Conservation (phyloP, 2,329 filamentous ascomycete genomes). For the Calonectria hawksworthii region DNA sequence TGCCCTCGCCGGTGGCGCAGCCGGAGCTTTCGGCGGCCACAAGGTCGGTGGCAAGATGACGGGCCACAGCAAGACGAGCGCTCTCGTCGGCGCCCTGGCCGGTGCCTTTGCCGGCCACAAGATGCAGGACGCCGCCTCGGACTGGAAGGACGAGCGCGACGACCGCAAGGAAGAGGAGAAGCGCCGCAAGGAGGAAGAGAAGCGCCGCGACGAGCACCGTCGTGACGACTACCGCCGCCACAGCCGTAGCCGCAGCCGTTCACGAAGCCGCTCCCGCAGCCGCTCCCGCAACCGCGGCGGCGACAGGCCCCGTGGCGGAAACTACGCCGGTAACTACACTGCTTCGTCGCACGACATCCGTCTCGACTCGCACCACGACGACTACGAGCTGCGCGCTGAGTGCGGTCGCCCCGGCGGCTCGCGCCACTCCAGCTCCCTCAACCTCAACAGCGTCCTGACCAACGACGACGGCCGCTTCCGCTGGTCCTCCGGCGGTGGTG, state of each 20-base stretch:
- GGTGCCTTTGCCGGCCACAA: conserved; percentile 60
- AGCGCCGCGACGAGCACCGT: conserved; percentile 22
- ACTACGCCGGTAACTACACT: conserved; percentile 52
- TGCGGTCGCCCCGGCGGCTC: conserved; percentile 52
- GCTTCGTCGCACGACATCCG: conserved; percentile 52
- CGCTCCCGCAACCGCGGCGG: conserved; percentile 17
- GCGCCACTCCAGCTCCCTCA: conserved; percentile 51
- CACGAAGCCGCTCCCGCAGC: conserved; percentile 29
- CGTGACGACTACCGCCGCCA: conserved; percentile 25
- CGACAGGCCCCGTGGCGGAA: conserved; percentile 33
- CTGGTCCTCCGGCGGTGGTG: conserved; percentile 43
- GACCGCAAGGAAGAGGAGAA: conserved; percentile 48
- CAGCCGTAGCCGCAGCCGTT: conserved; percentile 29
- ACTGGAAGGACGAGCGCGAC: conserved; percentile 56
- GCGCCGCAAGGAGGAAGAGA: conserved; percentile 31
- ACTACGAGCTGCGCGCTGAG: conserved; percentile 52
- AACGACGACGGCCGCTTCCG: conserved; percentile 56
- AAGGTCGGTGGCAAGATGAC: conserved; percentile 52
- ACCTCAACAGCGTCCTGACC: conserved; percentile 52
- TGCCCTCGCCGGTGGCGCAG: conserved; percentile 56
- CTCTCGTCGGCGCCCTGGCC: conserved; percentile 55
- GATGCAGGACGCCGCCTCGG: conserved; percentile 54
- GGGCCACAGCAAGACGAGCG: conserved; percentile 50
- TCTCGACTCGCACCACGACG: conserved; percentile 49
- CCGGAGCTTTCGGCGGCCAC: conserved; percentile 57